These are phyloP conservation scores for Amesomyces nigricolor DNA, from an alignment of 2,329 filamentous ascomycete genomes.

Conservation along the genomic window DNA sequence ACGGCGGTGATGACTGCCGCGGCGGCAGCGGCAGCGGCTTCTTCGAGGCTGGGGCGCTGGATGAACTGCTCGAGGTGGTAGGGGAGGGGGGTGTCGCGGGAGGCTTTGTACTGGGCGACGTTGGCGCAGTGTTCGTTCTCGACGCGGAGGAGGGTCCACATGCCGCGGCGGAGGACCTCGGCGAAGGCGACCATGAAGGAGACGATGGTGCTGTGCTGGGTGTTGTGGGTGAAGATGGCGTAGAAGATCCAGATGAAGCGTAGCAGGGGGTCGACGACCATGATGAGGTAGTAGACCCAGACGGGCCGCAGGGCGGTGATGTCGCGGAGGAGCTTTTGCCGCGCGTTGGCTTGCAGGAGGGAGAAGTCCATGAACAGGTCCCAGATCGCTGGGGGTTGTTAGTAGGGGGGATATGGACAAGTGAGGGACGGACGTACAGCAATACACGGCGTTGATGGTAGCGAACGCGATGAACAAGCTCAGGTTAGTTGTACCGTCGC, in stretches of 20 bases:
- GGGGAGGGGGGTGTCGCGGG: conserved; percentile 78
- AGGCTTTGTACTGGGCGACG: conserved; percentile 83
- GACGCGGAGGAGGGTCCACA: conserved; percentile 90
- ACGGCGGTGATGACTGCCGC: neutral
- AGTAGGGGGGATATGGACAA: neutral
- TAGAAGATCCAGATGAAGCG: conserved; percentile 96
- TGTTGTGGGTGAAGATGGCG: conserved; percentile 70
- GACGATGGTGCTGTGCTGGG: conserved; percentile 76
- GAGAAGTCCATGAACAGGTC: conserved; percentile 96
- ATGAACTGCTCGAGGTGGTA: conserved; percentile 57
- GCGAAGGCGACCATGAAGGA: conserved; percentile 74
- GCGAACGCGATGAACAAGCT: conserved; percentile 77
- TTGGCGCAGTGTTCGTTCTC: conserved; percentile 98
- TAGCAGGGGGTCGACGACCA: conserved; percentile 75
- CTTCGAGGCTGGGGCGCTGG: conserved; percentile 38
- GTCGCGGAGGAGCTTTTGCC: conserved; percentile 64
- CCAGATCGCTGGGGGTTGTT: conserved; percentile 62
- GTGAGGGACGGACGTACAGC: conserved; percentile 47
- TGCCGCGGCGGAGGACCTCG: conserved; percentile 76
- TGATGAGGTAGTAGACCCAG: conserved; percentile 83
- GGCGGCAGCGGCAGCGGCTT: conserved; percentile 16
- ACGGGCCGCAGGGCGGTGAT: conserved; percentile 71
- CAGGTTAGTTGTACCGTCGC: conserved; percentile 50
- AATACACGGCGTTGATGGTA: conserved; percentile 76
- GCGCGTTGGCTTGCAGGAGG: conserved; percentile 70